Evolutionary conservation across 2,329 filamentous ascomycete species (phyloP).

Genomic region (Fusarium austroafricanum): DNA sequence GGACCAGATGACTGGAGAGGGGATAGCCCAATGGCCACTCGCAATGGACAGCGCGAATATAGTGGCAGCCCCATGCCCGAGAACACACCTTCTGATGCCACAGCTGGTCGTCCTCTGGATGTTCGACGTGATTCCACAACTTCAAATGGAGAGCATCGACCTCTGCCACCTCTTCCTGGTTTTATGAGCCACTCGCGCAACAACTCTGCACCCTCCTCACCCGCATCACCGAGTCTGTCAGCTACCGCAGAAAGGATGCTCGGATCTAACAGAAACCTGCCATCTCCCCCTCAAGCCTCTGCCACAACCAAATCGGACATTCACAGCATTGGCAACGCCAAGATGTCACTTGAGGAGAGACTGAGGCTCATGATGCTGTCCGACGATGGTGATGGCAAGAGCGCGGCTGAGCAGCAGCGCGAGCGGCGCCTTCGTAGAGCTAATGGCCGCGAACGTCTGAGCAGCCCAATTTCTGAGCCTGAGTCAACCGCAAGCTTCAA

Average conservation of each 20-base stretch:
- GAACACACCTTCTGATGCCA: conserved; percentile 54
- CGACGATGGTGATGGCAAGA: conserved; percentile 68
- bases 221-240: conserved; percentile 72
- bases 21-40: conserved; percentile 63
- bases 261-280: conserved; percentile 74
- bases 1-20: conserved; percentile 96
- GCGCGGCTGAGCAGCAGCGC: conserved; percentile 72
- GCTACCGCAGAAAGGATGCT: conserved; percentile 79
- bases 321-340: conserved; percentile 77
- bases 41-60: conserved; percentile 57
- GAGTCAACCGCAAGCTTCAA: conserved; percentile 48
- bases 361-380: conserved; percentile 90
- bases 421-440: conserved; percentile 76
- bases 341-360: conserved; percentile 87
- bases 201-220: conserved; percentile 58
- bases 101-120: conserved; percentile 65
- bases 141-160: conserved; percentile 84
- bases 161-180: conserved; percentile 86
- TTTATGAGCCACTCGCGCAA: conserved; percentile 55
- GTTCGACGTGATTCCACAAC: conserved; percentile 77
- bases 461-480: conserved; percentile 56
- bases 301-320: conserved; percentile 80
- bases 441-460: conserved; percentile 62
- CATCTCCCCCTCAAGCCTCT: conserved; percentile 75
- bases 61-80: conserved; percentile 77